Base-by-base conservation (phyloP, 306 rosid genomes). In the Vigna unguiculata region DNA sequence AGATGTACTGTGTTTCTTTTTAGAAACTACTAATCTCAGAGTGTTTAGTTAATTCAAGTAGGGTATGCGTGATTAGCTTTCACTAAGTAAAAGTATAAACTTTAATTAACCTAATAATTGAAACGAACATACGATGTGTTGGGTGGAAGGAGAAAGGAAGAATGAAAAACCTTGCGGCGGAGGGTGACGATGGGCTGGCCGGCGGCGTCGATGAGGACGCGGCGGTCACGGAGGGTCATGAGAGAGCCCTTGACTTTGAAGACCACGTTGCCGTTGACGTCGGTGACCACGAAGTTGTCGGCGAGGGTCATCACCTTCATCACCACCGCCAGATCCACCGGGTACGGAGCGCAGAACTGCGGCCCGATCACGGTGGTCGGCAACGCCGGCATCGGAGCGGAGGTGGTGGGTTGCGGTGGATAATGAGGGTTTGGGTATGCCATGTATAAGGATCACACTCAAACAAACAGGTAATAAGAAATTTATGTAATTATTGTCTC, bases 171-270 rank as follows among this genome's bases (percentile, higher is more conserved):
- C 88, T 87, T 85, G 30, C 74, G 30, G 28, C 72, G 84, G 0
- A 87, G 72, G 46, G 88, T 81, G 48, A 68, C 59, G 53, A 89
- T 21, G 59, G 88, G 87, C 7, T 80, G 19, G 24, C 86, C 87
- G 12, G 82, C 72, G 43, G 86, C 67, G 32, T 91, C 96, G 12
- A 82, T 24, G 14, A 91, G 24, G 6, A 84, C 60, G 1, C 87
- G 88, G 9, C 80, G 87, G 8, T 80, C 83, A 49, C 51, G 86
- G 7, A 76, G 30, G 19, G 40, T 40, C 17, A 84, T 3, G 36
- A 84, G 53, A 34, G 87, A 63, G 2, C 80, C 90, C 12, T 79
- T 84, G 0, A 91, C 74, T 69, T 85, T 84, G 72, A 88, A 85
- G 43, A 87, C 52, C n/a, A 81, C 36, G 78, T 78, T 87, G 28